Conservation (phyloP, 805 yeast genomes). For the Saturnispora halmiae region DNA sequence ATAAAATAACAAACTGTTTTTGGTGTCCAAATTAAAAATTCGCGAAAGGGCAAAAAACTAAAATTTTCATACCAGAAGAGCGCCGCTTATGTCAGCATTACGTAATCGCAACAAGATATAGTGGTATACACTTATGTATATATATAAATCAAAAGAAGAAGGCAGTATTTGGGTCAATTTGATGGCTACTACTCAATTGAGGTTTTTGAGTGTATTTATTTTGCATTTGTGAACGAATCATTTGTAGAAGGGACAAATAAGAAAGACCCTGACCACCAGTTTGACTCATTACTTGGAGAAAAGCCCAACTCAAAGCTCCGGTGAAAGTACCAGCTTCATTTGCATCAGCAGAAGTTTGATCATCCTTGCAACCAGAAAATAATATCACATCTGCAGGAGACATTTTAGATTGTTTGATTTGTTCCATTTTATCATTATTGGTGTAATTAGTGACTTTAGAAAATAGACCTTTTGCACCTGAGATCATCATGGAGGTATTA, state of each 20-base stretch:
- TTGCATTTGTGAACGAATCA: constrained; percentile 54
- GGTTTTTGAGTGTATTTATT: constrained; percentile 74
- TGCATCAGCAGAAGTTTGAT: constrained; percentile 80
- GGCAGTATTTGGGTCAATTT: constrained; percentile 49
- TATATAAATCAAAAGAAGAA: constrained; percentile 26
- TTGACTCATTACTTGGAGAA: constrained; percentile 47
- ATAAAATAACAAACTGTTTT: not conserved
- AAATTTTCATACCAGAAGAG: too few species aligned
- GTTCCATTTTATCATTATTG: constrained; percentile 25
- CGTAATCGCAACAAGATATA: too few species aligned
- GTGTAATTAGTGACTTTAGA: constrained; percentile 28
- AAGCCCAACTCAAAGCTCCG: constrained; percentile 82
- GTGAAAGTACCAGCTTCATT: constrained; percentile 60
- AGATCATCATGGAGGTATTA: constrained; percentile 37
- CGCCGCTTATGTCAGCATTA: too few species aligned
- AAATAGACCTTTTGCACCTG: constrained; percentile 31
- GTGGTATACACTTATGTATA: too few species aligned
- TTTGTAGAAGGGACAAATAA: constrained; percentile 59
- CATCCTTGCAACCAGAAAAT: constrained; percentile 76
- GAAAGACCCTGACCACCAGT: constrained; percentile 48
- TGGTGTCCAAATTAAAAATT: not conserved
- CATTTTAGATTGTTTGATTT: constrained; percentile 46
- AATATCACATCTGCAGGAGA: constrained; percentile 71
- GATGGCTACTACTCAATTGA: constrained; percentile 72
- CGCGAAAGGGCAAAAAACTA: too few species aligned